A percentile compares a stretch with the other conserved stretches of the same genome.
phyloP scores from a whole-genome alignment of 1,139 yeast genomes.

The Yamadazyma dendronema region DNA sequence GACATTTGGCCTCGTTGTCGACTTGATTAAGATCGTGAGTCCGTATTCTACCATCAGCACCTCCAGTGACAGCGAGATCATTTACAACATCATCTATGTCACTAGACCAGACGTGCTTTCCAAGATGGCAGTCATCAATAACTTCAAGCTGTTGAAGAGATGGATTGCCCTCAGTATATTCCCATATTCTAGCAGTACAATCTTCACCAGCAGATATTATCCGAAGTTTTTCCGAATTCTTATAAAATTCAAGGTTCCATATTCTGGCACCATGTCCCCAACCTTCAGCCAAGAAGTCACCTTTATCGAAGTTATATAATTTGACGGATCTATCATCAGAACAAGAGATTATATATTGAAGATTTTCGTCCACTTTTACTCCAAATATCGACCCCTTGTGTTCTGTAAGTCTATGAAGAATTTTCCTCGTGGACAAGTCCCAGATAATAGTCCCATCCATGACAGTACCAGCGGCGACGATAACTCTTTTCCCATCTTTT shows the following conservation, averaged over 20 bases:
- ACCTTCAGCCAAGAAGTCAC: conserved; percentile 66
- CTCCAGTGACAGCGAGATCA: conserved; percentile 68
- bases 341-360: conserved; percentile 66
- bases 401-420: conserved; percentile 57
- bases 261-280: conserved; percentile 98
- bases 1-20: conserved; percentile 13
- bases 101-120: conserved; percentile 86
- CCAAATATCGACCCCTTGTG: conserved; percentile 94
- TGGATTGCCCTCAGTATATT: conserved; percentile 26
- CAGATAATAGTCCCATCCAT: conserved; percentile 84
- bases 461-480: conserved; percentile 85
- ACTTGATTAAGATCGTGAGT: conserved; percentile 48
- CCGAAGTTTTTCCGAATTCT: conserved; percentile 34
- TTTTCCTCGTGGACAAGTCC: conserved; percentile 49
- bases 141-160: conserved; percentile 28
- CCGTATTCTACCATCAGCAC: conserved; percentile 83
- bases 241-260: conserved; percentile 72
- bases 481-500: conserved; percentile 30
- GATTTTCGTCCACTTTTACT: conserved; percentile 59
- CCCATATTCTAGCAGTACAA: conserved; percentile 84
- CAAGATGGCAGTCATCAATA: conserved; percentile 66
- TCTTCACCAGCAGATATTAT: conserved; percentile 81
- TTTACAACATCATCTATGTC: conserved; percentile 48
- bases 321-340: conserved; percentile 91
- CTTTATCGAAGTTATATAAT: conserved; percentile 61